Evolutionary conservation across 2,329 filamentous ascomycete species (phyloP).

Genomic region (Cryphonectria naterciae): DNA sequence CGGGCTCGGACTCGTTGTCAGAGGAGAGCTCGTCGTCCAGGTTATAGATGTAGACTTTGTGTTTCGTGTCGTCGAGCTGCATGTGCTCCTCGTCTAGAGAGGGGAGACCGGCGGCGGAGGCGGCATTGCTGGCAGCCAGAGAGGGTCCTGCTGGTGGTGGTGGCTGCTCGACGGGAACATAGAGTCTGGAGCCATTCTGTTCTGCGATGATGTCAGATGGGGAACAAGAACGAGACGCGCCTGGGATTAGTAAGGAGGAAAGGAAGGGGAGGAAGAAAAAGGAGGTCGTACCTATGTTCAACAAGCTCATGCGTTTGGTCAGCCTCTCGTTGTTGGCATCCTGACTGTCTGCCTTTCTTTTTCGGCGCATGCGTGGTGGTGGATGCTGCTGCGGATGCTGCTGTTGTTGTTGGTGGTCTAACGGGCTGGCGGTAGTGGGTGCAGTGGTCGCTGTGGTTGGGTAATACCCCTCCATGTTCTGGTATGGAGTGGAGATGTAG

Average conservation of each 20-base stretch:
- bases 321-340: conserved; percentile 69
- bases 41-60: conserved; percentile 90
- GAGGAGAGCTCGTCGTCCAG: conserved; percentile 82
- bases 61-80: conserved; percentile 83
- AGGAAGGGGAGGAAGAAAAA: not conserved
- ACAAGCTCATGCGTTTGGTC: conserved; percentile 79
- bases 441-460: conserved; percentile 24
- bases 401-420: conserved; percentile 25
- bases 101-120: conserved; percentile 23
- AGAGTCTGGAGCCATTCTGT: conserved; percentile 65
- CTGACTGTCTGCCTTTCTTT: conserved; percentile 64
- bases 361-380: conserved; percentile 43
- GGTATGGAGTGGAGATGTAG: conserved; percentile 22
- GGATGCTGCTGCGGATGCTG: conserved; percentile 13
- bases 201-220: conserved; percentile 48
- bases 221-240: conserved; percentile 5
- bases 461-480: conserved; percentile 18
- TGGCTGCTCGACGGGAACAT: conserved; percentile 64
- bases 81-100: conserved; percentile 70
- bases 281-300: conserved; percentile 73
- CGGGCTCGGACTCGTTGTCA: conserved; percentile 49
- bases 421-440: conserved; percentile 16
- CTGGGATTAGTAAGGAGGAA: no score
- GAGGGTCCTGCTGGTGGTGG: conserved; percentile 33
- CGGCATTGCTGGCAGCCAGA: conserved; percentile 21